A percentile compares a stretch with the other conserved stretches of the same genome.
Evolutionary conservation across 768 basidiomycete genomes (phyloP).

Genomic region (Trametes gibbosa): DNA sequence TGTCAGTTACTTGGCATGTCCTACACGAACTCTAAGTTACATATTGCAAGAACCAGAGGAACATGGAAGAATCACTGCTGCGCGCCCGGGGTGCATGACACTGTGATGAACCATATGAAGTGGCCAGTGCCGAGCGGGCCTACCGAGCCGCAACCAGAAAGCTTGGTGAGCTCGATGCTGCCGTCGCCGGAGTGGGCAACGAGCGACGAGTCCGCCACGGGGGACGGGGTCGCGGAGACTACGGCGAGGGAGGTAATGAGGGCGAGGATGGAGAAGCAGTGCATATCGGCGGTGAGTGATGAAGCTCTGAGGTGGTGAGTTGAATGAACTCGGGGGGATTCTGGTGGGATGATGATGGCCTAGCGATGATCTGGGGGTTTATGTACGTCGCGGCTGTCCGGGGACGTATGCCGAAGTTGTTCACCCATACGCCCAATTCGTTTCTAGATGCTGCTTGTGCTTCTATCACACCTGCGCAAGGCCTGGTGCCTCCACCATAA

Average conservation of each 20-base stretch:
- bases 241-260: neutral
- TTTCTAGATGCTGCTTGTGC: too few species aligned
- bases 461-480: neutral
- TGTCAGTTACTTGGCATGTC: constrained; percentile 5
- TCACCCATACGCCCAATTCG: too few species aligned
- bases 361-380: neutral
- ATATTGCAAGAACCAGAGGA: neutral
- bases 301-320: neutral
- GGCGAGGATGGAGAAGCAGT: constrained; percentile 3
- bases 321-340: neutral
- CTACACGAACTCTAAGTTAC: neutral
- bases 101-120: constrained; percentile 5
- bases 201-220: neutral
- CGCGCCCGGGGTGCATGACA: neutral
- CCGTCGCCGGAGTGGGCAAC: constrained; percentile 1
- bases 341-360: neutral
- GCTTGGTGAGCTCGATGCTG: neutral
- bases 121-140: constrained; percentile 7
- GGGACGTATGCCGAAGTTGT: too few species aligned
- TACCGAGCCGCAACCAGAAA: constrained; percentile 2
- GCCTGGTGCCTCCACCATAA: too few species aligned
- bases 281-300: neutral
- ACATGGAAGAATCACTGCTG: neutral
- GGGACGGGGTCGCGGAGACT: neutral
- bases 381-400: neutral